A percentile compares a stretch with the other conserved stretches of the same genome.
Evolutionary conservation across 371 early-diverging fungal species (phyloP).

Genomic region (Caulochytrium protostelioides): DNA sequence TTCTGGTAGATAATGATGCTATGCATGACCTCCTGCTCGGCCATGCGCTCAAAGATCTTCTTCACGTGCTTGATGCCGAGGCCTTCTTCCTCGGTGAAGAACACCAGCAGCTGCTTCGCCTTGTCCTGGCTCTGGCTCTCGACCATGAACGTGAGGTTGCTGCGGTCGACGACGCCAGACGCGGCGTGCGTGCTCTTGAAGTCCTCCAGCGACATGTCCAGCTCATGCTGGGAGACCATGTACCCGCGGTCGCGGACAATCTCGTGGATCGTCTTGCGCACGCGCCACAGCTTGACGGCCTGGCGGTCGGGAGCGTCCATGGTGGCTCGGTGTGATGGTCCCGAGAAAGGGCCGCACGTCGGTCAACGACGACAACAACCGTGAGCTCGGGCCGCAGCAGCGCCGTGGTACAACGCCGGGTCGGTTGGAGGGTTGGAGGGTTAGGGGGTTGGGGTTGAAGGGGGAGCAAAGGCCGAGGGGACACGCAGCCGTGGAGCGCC

Average conservation of each 20-base stretch:
- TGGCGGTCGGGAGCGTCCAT: slow-evolving; percentile 26
- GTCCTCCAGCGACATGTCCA: slow-evolving; percentile 61
- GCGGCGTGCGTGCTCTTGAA: slow-evolving; percentile 47
- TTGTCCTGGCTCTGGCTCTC: slow-evolving; percentile 52
- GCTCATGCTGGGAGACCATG: slow-evolving; percentile 51
- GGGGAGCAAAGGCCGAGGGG: too few relatives aligned
- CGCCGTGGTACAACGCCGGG: too few relatives aligned
- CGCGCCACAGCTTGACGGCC: slow-evolving; percentile 52
- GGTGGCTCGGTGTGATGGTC: too few relatives aligned
- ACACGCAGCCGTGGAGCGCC: too few relatives aligned
- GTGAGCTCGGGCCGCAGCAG: too few relatives aligned
- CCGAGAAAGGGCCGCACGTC: too few relatives aligned
- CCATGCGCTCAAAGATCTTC: slow-evolving; percentile 63
- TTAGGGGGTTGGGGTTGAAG: too few relatives aligned
- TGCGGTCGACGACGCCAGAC: slow-evolving; percentile 58
- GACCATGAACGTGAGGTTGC: slow-evolving; percentile 60
- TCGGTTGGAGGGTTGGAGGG: too few relatives aligned
- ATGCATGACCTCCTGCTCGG: slow-evolving; percentile 49
- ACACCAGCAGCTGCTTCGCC: slow-evolving; percentile 64
- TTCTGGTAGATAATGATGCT: slow-evolving; percentile 70
- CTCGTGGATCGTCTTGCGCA: slow-evolving; percentile 68
- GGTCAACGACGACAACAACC: too few relatives aligned
- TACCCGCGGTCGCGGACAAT: slow-evolving; percentile 80
- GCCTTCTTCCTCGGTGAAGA: slow-evolving; percentile 72
- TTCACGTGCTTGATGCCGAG: slow-evolving; percentile 82